A percentile compares a stretch with the other conserved stretches of the same genome.
phyloP scores from a whole-genome alignment of 164 flowering plant species.

The Kalanchoe fedtschenkoi region DNA sequence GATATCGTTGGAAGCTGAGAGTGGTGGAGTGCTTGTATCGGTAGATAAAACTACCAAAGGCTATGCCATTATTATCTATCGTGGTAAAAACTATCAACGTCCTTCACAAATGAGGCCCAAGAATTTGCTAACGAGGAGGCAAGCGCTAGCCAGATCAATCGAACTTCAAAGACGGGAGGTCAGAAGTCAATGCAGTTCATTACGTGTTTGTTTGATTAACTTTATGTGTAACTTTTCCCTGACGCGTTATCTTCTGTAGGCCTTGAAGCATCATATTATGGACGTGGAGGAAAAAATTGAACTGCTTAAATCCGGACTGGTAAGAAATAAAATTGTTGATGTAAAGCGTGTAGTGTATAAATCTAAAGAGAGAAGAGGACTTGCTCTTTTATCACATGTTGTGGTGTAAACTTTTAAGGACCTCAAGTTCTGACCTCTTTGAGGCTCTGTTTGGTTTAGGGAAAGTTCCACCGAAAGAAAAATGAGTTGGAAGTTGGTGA shows the following conservation, averaged over 20 bases:
- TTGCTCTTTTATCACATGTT: no score
- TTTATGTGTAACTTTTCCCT: background rate
- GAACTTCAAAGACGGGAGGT: constrained; percentile 15
- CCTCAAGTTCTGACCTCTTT: no score
- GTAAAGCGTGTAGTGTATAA: no score
- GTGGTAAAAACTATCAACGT: constrained; percentile 79
- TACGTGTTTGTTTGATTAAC: background rate
- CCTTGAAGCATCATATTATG: constrained; percentile 57
- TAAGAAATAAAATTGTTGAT: constrained; percentile 20
- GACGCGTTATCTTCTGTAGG: constrained; percentile 26
- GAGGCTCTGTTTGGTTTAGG: no score
- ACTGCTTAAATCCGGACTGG: constrained; percentile 51
- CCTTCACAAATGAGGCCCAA: constrained; percentile 51
- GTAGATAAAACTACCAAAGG: constrained; percentile 78
- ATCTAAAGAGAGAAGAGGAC: no score
- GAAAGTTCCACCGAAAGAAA: no score
- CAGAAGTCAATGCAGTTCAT: background rate
- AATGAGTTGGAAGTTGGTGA: no score
- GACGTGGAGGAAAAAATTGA: constrained; percentile 48
- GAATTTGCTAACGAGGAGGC: constrained; percentile 35
- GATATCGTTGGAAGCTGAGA: constrained; percentile 81
- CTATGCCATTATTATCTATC: constrained; percentile 63
- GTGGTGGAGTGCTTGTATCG: constrained; percentile 81
- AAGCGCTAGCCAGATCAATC: constrained; percentile 12
- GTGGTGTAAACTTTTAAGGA: background rate